phyloP scores from a whole-genome alignment of 495 filamentous ascomycete species.

The Penicillium taxi region DNA sequence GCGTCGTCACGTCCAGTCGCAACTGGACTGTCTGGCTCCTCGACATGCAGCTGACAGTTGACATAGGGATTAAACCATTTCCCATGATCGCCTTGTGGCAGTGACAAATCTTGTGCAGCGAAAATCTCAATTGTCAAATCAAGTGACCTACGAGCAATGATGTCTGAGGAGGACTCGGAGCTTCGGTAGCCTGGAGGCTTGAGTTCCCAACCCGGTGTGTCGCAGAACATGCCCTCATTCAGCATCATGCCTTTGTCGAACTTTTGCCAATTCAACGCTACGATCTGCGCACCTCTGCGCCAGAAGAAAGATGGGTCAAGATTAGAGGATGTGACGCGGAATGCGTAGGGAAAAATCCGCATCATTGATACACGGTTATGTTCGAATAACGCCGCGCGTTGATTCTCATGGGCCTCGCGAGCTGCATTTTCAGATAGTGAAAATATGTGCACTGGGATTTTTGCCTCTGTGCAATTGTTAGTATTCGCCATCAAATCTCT shows the following conservation, averaged over 20 bases:
- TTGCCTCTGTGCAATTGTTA: slow-evolving; percentile 42
- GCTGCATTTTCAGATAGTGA: slow-evolving; percentile 77
- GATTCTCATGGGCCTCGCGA: slow-evolving; percentile 56
- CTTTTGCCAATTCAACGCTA: slow-evolving; percentile 91
- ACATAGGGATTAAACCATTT: slow-evolving; percentile 68
- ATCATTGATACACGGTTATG: slow-evolving; percentile 83
- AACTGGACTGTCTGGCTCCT: slow-evolving; percentile 37
- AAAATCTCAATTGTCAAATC: slow-evolving; percentile 44
- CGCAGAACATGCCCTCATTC: slow-evolving; percentile 85
- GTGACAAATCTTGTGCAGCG: slow-evolving; percentile 45
- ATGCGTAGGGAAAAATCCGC: slow-evolving; percentile 79
- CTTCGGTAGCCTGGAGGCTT: slow-evolving; percentile 67
- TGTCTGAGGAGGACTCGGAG: slow-evolving; percentile 12
- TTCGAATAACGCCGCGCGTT: slow-evolving; percentile 54
- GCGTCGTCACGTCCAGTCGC: slow-evolving; percentile 28
- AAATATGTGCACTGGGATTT: slow-evolving; percentile 76
- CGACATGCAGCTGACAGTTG: slow-evolving; percentile 74
- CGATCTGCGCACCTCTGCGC: slow-evolving; percentile 84
- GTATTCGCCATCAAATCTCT: not conserved
- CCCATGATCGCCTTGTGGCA: slow-evolving; percentile 45
- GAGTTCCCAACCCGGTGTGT: slow-evolving; percentile 71
- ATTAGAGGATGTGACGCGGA: slow-evolving; percentile 78
- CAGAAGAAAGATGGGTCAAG: slow-evolving; percentile 77
- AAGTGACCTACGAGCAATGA: slow-evolving; percentile 24
- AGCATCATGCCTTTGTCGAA: slow-evolving; percentile 92